Evolutionary conservation across 257 asterid species (phyloP), one percentile per base, ranked within the genome.

Genomic region (Nicotiana undulata): DNA sequence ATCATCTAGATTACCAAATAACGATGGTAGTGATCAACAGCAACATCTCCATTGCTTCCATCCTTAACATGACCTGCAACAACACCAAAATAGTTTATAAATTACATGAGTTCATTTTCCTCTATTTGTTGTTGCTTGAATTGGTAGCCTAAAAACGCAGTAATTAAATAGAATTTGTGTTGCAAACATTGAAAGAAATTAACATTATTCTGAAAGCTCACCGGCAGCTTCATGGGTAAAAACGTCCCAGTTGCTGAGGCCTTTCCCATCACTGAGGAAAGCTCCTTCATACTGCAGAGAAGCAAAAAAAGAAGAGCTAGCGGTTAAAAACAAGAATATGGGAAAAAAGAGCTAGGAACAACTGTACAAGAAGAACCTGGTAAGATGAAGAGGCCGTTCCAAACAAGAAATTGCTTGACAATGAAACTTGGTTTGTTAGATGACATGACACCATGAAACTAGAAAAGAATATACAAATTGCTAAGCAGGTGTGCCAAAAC

Each of bases 361-460:
- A n/a, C n/a, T n/a, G n/a, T n/a, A n/a, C n/a, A n/a, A n/a, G n/a
- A 24, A 8, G 9, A 51, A 91, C 94, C 91, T 91, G 96, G 83
- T 91, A 91, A 34, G 87, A 85, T 61, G 96, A 91, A 58, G 94
- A 89, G 29, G 96, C 91, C 26, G 96, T 86, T 81, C 96, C 94
- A 34, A 88, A 88, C 32, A 87, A 82, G 87, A 91, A 87, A 26
- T 81, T 81, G 56, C 60, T 80, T 5, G 90, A 88, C 74, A 86
- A 86, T 22, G 81, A 51, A 77, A 66, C 17, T 34, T 34, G 58
- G 49, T 64, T 16, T 60, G 82, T 40, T 40, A 1, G 37, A 79
- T 78, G 81, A 37, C 80, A 61, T n/a, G 77, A 20, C 72, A 53
- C 22, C 63, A 70, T 44, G 74, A 64, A 60, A 79, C 61, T 44